Percentiles rank a stretch among this genome's conserved stretches.
Evolutionary conservation across 2,329 filamentous ascomycete genomes (phyloP).

Genomic region (Macrophomina pseudophaseolina): DNA sequence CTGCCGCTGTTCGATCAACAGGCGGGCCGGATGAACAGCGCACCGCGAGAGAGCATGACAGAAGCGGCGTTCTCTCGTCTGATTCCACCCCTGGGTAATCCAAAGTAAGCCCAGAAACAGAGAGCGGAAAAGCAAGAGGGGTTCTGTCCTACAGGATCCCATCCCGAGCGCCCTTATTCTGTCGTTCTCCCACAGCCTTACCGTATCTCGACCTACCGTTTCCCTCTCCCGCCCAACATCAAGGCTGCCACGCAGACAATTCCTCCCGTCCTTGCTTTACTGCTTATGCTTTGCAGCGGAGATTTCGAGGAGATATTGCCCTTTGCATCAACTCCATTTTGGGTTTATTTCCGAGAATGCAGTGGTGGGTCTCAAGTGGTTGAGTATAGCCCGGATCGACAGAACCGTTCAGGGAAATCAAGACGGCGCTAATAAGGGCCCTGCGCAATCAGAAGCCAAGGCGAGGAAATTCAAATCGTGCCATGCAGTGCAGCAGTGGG

Average conservation of each 20-base stretch:
- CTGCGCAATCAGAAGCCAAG: not conserved
- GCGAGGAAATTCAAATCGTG: not conserved
- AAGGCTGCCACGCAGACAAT: not conserved
- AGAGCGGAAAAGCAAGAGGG: not conserved
- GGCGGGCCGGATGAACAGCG: not conserved
- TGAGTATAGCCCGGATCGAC: not conserved
- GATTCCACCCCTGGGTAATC: not conserved
- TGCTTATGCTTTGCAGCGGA: conserved; percentile 21
- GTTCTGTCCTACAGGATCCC: conserved; percentile 13
- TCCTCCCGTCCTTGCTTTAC: conserved; percentile 10
- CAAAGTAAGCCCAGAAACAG: not conserved
- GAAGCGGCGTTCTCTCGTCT: conserved; percentile 10
- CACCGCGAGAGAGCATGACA: not conserved
- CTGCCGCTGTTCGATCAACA: not conserved
- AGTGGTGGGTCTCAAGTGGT: not conserved
- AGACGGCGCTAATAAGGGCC: not conserved
- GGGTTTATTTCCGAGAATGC: not conserved
- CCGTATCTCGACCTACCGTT: not conserved
- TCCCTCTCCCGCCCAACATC: not conserved
- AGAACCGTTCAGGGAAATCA: not conserved
- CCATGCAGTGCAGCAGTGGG: not conserved
- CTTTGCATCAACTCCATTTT: not conserved
- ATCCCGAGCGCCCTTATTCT: conserved; percentile 1
- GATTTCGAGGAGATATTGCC: conserved; percentile 3
- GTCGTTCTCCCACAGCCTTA: not conserved